Evolutionary conservation across 495 filamentous ascomycete genomes (phyloP).

Genomic region (Talaromyces thailandensis): DNA sequence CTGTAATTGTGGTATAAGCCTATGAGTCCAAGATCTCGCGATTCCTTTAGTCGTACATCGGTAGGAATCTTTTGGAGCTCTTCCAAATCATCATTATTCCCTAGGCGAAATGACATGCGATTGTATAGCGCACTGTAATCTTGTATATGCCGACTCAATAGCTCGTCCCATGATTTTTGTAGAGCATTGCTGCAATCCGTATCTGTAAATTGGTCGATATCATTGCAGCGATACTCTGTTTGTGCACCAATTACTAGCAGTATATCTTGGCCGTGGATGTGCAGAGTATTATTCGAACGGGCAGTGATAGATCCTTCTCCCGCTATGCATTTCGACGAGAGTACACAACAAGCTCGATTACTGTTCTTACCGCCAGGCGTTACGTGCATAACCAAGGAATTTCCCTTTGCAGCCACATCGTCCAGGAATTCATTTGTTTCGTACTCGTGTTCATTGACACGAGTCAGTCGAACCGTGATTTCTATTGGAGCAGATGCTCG

Average conservation of each 20-base stretch:
- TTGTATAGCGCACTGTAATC: conserved; percentile 26
- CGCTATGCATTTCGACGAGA: conserved; percentile 17
- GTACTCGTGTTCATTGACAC: conserved; percentile 27
- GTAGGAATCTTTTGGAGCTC: conserved; percentile 15
- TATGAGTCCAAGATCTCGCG: conserved; percentile 27
- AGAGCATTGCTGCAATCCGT: conserved; percentile 18
- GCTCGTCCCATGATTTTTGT: conserved; percentile 9
- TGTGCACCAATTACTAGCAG: conserved; percentile 31
- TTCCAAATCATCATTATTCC: background rate
- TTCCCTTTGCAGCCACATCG: conserved; percentile 14
- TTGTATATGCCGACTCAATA: conserved; percentile 18
- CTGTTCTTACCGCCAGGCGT: conserved; percentile 27
- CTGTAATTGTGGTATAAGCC: conserved; percentile 39
- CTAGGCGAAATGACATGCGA: conserved; percentile 23
- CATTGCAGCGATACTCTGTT: conserved; percentile 25
- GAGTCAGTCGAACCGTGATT: conserved; percentile 19
- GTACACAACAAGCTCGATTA: conserved; percentile 23
- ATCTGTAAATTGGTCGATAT: conserved; percentile 15
- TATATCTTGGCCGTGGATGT: conserved; percentile 19
- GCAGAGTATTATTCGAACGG: conserved; percentile 20
- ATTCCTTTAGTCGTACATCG: conserved; percentile 16
- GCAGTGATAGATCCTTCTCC: conserved; percentile 14
- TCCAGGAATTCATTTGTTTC: conserved; percentile 34
- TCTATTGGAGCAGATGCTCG: conserved; percentile 18
- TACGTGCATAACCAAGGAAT: conserved; percentile 27